Base-by-base conservation (phyloP, 164 flowering plant species). In the Vitis labrusca region DNA sequence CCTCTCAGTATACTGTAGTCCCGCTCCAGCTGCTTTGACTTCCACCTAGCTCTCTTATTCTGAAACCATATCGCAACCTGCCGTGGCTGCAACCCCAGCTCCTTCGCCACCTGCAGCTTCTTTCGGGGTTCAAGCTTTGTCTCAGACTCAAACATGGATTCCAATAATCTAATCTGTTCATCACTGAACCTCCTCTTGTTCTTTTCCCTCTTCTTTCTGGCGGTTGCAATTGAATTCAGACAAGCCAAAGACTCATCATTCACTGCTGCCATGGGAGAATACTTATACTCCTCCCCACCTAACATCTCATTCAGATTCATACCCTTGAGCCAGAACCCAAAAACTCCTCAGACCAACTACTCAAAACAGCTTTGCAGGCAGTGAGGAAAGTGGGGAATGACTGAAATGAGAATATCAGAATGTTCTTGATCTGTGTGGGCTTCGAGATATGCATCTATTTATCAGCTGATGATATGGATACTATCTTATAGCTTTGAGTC, bases 31-130 rank as follows among this genome's bases (percentile, higher is more conserved):
- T 85, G 88, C 85, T 85, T 86, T 0, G 90, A 84, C 73, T 85
- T 86, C 85, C 84, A 83, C 23, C 88, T 66, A 23, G 90, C 90
- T 62, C 88, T 78, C 74, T 80, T 84, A 67, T 86, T 86, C 73
- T 85, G 90, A 61, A 86, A 86, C 90, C 90, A 86, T 32, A 85
- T 86, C 0, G 88, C 88, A 4, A 86, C 86, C 74, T 86, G 90
- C 2, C 86, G 64, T 3, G 90, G 90, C 65, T 84, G 85, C 74
- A 86, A 59, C 0, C 85, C 86, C 11, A 85, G 79, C 58, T 86
- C 88, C 29, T 68, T 69, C 0, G 90, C 90, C 12, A 86, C 29
- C 74, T 78, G 74, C 66, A 74, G 19, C 75, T 83, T 86, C 79
- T 78, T 83, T 37, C 76, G 44, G 0, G 88, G 88, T 64, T 85